A percentile compares a stretch with the other conserved stretches of the same genome.
These are phyloP conservation scores for Arthrobotrys sinensis DNA, from an alignment of 2,329 filamentous ascomycete genomes.

Conservation along the genomic window DNA sequence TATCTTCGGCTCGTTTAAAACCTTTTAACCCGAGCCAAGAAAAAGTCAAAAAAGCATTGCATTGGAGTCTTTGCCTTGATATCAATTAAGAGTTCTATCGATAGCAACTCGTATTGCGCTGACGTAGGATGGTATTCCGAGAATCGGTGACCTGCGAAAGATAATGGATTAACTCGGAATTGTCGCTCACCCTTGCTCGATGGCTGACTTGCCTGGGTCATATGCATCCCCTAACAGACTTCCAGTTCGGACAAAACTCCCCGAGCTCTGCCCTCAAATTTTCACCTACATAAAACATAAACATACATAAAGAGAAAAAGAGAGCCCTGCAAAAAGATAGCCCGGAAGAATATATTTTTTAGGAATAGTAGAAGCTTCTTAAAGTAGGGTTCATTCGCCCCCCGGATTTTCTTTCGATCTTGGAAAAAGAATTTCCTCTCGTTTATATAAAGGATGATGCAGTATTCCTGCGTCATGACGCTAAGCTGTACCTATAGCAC, in stretches of 20 bases:
- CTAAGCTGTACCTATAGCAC: conserved; percentile 41
- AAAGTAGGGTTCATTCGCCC: conserved; percentile 23
- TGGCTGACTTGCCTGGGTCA: conserved; percentile 10
- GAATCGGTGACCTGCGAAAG: conserved; percentile 17
- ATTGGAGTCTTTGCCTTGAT: neutral
- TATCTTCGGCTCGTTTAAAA: conserved; percentile 16
- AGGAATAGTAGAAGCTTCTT: conserved; percentile 26
- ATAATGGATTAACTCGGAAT: conserved; percentile 24
- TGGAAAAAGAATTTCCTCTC: conserved; percentile 1
- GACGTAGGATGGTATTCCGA: neutral
- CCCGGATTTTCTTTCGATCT: conserved; percentile 12
- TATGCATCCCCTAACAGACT: conserved; percentile 28
- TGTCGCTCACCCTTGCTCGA: conserved; percentile 36
- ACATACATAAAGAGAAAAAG: neutral
- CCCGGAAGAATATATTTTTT: conserved; percentile 10
- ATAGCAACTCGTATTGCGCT: neutral
- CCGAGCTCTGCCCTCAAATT: conserved; percentile 49
- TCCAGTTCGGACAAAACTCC: conserved; percentile 49
- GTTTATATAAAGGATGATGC: conserved; percentile 31
- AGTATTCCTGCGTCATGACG: conserved; percentile 50
- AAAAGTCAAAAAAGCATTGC: neutral
- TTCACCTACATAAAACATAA: conserved; percentile 8
- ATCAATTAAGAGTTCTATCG: neutral
- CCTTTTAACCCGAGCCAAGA: neutral
- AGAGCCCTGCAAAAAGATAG: neutral